phyloP scores from a whole-genome alignment of 495 filamentous ascomycete genomes.

The Pseudomonodictys pantanalensis region DNA sequence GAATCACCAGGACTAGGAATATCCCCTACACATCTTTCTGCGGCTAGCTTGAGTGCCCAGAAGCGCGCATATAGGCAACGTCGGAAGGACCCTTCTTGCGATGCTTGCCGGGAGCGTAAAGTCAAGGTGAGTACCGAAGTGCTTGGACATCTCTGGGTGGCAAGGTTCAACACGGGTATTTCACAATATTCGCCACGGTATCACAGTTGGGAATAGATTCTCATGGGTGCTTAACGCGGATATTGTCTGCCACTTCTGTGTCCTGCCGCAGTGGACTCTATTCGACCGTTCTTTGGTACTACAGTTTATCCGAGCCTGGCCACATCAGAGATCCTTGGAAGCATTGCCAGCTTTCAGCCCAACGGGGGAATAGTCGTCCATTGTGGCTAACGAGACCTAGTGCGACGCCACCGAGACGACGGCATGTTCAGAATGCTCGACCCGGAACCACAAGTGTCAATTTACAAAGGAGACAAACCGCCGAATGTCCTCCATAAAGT shows the following conservation, averaged over 20 bases:
- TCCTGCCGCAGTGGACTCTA: too few species aligned
- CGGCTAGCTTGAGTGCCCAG: constrained; percentile 57
- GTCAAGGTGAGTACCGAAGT: constrained; percentile 64
- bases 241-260: too few species aligned
- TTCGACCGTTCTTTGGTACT: not conserved
- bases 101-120: constrained; percentile 95
- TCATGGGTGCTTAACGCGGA: too few species aligned
- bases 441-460: constrained; percentile 91
- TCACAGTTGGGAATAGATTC: too few species aligned
- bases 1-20: constrained; percentile 40
- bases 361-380: not conserved
- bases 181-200: too few species aligned
- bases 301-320: not conserved
- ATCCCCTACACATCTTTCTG: constrained; percentile 48
- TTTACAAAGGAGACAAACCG: constrained; percentile 99
- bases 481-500: constrained; percentile 98
- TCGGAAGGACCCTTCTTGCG: constrained; percentile 95
- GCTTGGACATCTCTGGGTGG: not conserved
- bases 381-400: constrained; percentile 35
- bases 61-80: constrained; percentile 93
- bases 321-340: not conserved
- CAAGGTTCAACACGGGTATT: too few species aligned
- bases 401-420: constrained; percentile 96
- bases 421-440: constrained; percentile 94
- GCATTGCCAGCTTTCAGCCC: not conserved